Percentiles rank a stretch among this genome's conserved stretches.
Conservation (phyloP, 305 asterid genomes). For the Fraxinus ornus region DNA sequence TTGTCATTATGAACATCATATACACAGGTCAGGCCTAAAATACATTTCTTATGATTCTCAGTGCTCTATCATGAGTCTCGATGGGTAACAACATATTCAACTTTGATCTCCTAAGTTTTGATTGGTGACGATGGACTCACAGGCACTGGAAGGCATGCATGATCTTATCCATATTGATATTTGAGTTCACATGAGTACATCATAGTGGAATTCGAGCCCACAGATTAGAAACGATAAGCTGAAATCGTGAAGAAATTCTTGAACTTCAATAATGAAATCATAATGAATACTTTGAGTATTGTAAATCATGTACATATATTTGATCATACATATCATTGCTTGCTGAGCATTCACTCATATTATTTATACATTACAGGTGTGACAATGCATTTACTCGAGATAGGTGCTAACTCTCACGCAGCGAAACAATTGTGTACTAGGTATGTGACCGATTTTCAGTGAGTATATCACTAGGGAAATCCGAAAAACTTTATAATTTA, state of each 20-base stretch:
- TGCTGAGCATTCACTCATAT: neutral
- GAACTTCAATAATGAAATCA: neutral
- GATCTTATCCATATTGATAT: neutral
- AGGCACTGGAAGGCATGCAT: neutral
- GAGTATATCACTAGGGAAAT: neutral
- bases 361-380: neutral
- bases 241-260: neutral
- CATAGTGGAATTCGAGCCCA: neutral
- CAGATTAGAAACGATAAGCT: neutral
- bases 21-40: too few relatives aligned
- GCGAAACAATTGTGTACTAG: neutral
- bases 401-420: neutral
- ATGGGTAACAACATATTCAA: too few relatives aligned
- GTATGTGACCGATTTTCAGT: neutral
- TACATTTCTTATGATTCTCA: too few relatives aligned
- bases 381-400: neutral
- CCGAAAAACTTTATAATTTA: neutral
- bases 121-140: too few relatives aligned
- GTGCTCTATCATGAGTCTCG: too few relatives aligned
- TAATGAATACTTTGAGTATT: neutral
- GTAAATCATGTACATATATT: neutral
- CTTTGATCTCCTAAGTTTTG: too few relatives aligned
- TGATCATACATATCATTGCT: neutral
- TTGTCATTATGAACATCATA: too few relatives aligned
- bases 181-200: neutral